phyloP scores from a whole-genome alignment of 225 moss, liverwort and hornwort species.

The Takakia lepidozioides region DNA sequence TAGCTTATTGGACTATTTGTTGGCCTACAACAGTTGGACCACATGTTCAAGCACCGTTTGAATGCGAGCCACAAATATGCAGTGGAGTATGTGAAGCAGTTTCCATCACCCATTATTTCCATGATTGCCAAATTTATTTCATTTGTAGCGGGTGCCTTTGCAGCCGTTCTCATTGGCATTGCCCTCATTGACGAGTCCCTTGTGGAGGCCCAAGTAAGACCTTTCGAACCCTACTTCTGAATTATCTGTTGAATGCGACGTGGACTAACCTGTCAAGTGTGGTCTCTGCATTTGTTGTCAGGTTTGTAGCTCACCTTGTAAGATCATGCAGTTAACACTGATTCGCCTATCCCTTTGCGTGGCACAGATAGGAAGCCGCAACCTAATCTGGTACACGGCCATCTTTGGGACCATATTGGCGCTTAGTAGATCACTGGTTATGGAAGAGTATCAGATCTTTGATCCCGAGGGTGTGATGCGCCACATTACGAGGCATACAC shows the following conservation, averaged over 20 bases:
- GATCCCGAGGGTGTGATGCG: constrained; percentile 81
- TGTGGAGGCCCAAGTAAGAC: constrained; percentile 76
- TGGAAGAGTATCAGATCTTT: constrained; percentile 80
- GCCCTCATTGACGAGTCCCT: constrained; percentile 90
- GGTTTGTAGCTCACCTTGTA: no score
- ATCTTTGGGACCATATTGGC: constrained; percentile 66
- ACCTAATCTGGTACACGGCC: constrained; percentile 92
- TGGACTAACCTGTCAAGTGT: no score
- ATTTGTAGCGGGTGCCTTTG: constrained; percentile 92
- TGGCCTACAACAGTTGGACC: constrained; percentile 62
- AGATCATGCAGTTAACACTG: no score
- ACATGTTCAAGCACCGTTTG: constrained; percentile 89
- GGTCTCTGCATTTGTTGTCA: no score
- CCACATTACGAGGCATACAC: constrained; percentile 69
- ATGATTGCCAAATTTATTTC: constrained; percentile 94
- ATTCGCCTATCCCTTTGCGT: no score
- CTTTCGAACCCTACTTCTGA: background rate
- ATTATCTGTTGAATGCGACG: no score
- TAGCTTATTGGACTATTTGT: background rate
- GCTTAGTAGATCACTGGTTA: constrained; percentile 72
- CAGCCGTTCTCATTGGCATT: constrained; percentile 77
- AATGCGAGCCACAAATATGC: constrained; percentile 87
- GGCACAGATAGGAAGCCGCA: constrained; percentile 66
- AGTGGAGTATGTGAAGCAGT: constrained; percentile 94
- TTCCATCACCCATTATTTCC: constrained; percentile 80